Conservation (phyloP, 768 basidiomycete genomes). For the Pholiota microspora region DNA sequence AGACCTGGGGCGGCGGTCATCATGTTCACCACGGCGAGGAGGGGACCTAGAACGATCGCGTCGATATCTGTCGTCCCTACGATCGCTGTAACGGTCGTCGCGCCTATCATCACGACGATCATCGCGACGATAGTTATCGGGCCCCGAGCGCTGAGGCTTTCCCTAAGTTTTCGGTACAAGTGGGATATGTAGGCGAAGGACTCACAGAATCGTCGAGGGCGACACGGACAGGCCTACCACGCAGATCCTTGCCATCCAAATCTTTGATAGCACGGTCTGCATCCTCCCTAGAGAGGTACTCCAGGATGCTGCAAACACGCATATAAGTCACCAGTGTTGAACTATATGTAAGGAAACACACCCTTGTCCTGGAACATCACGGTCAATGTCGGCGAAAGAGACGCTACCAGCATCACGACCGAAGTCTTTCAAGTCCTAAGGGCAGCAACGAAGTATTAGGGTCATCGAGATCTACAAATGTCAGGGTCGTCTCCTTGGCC, state of each 20-base stretch:
- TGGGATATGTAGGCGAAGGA: slow-evolving; percentile 1
- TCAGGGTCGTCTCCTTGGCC: slow-evolving; percentile 11
- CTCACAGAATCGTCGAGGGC: slow-evolving; percentile 60
- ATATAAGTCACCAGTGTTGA: background rate
- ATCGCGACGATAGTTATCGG: slow-evolving; percentile 77
- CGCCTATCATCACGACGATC: slow-evolving; percentile 66
- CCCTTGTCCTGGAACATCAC: slow-evolving; percentile 85
- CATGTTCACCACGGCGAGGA: slow-evolving; percentile 65
- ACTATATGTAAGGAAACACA: slow-evolving; percentile 34
- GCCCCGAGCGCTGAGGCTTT: slow-evolving; percentile 51
- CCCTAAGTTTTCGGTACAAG: slow-evolving; percentile 8
- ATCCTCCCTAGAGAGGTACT: slow-evolving; percentile 86
- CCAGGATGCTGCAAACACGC: slow-evolving; percentile 64
- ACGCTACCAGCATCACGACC: slow-evolving; percentile 93
- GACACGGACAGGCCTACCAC: slow-evolving; percentile 78
- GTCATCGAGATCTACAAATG: slow-evolving; percentile 21
- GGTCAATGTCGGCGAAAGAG: slow-evolving; percentile 93
- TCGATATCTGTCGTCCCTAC: slow-evolving; percentile 57
- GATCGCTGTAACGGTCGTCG: slow-evolving; percentile 59
- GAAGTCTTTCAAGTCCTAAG: slow-evolving; percentile 96
- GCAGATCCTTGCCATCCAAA: slow-evolving; percentile 83
- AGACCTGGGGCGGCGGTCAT: slow-evolving; percentile 81
- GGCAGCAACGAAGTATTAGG: slow-evolving; percentile 43
- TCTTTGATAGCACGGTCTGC: slow-evolving; percentile 92
- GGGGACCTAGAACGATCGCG: slow-evolving; percentile 86